Conservation (phyloP, 129 eudicot genomes). For the Mikania micrantha region DNA sequence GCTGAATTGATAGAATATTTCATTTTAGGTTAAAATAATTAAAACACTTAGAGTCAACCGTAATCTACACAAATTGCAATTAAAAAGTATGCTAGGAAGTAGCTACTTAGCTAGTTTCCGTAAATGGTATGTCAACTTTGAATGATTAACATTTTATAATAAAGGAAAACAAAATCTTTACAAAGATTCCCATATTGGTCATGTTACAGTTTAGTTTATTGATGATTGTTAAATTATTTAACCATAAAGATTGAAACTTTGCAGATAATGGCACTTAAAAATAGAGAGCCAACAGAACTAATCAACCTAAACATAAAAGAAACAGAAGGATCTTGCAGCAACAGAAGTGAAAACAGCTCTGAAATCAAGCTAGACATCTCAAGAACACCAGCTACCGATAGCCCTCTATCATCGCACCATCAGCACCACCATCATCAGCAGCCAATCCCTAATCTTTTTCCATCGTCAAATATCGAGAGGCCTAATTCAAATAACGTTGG, state of each 20-base stretch:
- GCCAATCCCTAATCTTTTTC: conserved; percentile 43
- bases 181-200: conserved; percentile 21
- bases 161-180: conserved; percentile 1
- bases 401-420: conserved; percentile 44
- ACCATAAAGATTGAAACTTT: conserved; percentile 4
- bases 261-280: conserved; percentile 79
- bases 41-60: too few relatives aligned
- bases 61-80: too few relatives aligned
- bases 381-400: conserved; percentile 55
- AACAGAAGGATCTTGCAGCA: conserved; percentile 90
- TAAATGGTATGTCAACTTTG: conserved; percentile 19
- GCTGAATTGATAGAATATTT: too few relatives aligned
- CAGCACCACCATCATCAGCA: conserved; percentile 29
- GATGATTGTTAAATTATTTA: neutral
- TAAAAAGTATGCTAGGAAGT: too few relatives aligned
- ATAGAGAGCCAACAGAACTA: conserved; percentile 75
- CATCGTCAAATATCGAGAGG: conserved; percentile 44
- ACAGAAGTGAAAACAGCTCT: conserved; percentile 91
- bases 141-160: conserved; percentile 12
- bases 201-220: neutral
- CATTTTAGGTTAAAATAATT: too few relatives aligned
- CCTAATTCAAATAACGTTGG: conserved; percentile 26
- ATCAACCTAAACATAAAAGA: conserved; percentile 89
- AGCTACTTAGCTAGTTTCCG: conserved; percentile 13
- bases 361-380: conserved; percentile 80